Conservation (phyloP, 2,329 filamentous ascomycete genomes). For the Penicillium crustosum region DNA sequence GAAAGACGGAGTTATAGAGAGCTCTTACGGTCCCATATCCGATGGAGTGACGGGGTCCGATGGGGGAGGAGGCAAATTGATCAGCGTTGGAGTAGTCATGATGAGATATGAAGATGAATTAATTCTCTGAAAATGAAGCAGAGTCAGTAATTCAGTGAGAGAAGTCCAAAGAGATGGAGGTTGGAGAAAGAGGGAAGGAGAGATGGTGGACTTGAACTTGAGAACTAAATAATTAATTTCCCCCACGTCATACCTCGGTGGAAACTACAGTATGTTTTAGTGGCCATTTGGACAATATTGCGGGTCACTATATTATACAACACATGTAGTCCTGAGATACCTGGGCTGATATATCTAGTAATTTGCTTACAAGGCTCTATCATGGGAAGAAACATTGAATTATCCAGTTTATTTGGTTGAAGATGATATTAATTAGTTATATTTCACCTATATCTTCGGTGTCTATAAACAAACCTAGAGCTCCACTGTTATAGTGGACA, state of each 20-base stretch:
- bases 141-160: background rate
- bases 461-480: background rate
- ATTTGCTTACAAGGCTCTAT: background rate
- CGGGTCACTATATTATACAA: background rate
- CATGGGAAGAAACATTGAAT: background rate
- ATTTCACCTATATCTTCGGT: no score
- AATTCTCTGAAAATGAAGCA: background rate
- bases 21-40: conserved; percentile 75
- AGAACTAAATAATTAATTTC: conserved; percentile 2
- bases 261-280: accelerated
- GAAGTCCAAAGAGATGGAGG: background rate
- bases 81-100: conserved; percentile 63
- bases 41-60: conserved; percentile 84
- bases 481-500: background rate
- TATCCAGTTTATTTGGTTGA: background rate
- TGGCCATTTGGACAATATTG: background rate
- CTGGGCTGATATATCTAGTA: background rate
- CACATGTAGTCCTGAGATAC: background rate
- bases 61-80: conserved; percentile 78
- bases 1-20: conserved; percentile 4
- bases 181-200: background rate
- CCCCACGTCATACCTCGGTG: conserved; percentile 1
- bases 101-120: background rate
- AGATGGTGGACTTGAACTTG: background rate
- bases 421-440: background rate